These are phyloP conservation scores for Selenicereus undatus DNA, from an alignment of 148 eudicot species.

Conservation along the genomic window DNA sequence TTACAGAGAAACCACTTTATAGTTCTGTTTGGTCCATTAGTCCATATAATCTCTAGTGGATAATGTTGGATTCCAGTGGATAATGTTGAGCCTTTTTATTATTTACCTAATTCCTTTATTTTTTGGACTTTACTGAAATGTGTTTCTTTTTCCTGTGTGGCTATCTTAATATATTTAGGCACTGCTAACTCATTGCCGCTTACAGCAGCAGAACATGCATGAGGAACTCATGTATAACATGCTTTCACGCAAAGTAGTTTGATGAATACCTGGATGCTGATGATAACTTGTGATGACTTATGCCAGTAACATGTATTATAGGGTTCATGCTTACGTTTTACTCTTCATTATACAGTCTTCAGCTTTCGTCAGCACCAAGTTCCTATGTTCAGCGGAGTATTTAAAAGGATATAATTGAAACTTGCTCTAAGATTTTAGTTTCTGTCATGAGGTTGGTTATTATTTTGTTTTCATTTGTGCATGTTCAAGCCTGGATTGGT, in stretches of 20 bases:
- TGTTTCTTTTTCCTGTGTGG: constrained; percentile 4
- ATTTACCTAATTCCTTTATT: too few relatives aligned
- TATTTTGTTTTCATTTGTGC: neutral
- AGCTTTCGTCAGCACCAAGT: neutral
- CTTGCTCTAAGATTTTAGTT: too few relatives aligned
- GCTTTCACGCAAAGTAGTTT: neutral
- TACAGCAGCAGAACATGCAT: neutral
- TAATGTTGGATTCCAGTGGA: too few relatives aligned
- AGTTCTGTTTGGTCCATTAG: neutral
- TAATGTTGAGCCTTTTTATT: too few relatives aligned
- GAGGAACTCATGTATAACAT: neutral
- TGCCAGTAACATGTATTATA: neutral
- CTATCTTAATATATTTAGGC: neutral
- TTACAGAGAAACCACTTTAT: neutral
- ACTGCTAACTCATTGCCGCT: neutral
- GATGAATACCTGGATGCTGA: neutral
- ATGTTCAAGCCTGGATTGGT: neutral
- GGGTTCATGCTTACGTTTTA: too few relatives aligned
- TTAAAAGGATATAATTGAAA: neutral
- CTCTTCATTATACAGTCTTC: too few relatives aligned
- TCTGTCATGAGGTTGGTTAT: neutral
- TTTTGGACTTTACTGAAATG: neutral
- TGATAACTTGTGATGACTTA: neutral
- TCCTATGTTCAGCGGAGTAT: neutral
- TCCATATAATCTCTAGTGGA: neutral